These are phyloP conservation scores for Leccinum fibrillosum DNA, from an alignment of 768 basidiomycete genomes.

Conservation along the genomic window DNA sequence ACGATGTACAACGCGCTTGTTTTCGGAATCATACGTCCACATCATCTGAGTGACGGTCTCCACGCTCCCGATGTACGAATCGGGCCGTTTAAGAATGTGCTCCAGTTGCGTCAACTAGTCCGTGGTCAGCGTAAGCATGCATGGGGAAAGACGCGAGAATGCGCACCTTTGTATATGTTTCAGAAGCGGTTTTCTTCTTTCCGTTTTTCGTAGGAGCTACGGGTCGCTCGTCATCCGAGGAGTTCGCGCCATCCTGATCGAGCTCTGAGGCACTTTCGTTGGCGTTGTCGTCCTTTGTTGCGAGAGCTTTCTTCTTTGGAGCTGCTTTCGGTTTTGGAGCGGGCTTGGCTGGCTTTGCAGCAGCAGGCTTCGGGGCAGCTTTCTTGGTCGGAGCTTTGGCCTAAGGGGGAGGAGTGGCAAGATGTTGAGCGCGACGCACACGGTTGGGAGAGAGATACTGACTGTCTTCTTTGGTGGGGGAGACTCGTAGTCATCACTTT, in stretches of 20 bases:
- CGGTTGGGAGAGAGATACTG: neutral
- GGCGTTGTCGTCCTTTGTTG: constrained; percentile 62
- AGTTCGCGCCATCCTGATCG: constrained; percentile 36
- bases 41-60: constrained; percentile 82
- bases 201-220: constrained; percentile 29
- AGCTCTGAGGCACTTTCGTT: constrained; percentile 45
- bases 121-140: neutral
- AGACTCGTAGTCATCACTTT: constrained; percentile 60
- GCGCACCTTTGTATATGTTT: constrained; percentile 84
- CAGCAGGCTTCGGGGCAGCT: constrained; percentile 42
- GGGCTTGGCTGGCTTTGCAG: constrained; percentile 39
- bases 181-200: constrained; percentile 87
- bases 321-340: constrained; percentile 49
- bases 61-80: constrained; percentile 95
- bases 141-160: neutral
- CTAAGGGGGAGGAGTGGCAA: constrained; percentile 21
- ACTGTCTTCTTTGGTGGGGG: constrained; percentile 57
- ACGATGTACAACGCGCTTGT: constrained; percentile 78
- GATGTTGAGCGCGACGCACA: constrained; percentile 7
- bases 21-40: constrained; percentile 91
- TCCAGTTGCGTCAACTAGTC: constrained; percentile 88
- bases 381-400: constrained; percentile 39
- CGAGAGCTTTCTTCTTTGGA: constrained; percentile 69
- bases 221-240: constrained; percentile 32
- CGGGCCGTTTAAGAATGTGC: constrained; percentile 88